These are phyloP conservation scores for Mucuna pruriens DNA, from an alignment of 306 rosid genomes.

Conservation along the genomic window DNA sequence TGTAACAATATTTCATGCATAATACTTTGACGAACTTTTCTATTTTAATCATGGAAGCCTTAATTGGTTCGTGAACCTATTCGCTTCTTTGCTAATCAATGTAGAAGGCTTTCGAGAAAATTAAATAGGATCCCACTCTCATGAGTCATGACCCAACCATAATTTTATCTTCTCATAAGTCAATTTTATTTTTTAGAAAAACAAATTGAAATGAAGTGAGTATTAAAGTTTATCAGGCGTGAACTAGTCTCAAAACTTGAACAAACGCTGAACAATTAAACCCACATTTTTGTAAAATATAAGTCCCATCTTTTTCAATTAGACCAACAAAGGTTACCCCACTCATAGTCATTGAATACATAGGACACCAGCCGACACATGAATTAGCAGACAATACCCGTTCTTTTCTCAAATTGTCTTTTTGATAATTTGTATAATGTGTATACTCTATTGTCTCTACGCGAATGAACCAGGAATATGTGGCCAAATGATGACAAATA, in stretches of 20 bases:
- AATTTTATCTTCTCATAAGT: slow-evolving; percentile 45
- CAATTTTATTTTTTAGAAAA: no score
- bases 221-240: no score
- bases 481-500: slow-evolving; percentile 29
- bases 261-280: no score
- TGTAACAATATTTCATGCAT: slow-evolving; percentile 37
- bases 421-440: background rate
- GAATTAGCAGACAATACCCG: slow-evolving; percentile 52
- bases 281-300: no score
- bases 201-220: no score
- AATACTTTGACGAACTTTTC: slow-evolving; percentile 5
- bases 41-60: slow-evolving; percentile 35
- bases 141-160: slow-evolving; percentile 12
- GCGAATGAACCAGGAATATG: background rate
- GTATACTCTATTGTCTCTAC: slow-evolving; percentile 11
- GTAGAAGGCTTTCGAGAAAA: slow-evolving; percentile 25
- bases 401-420: slow-evolving; percentile 40
- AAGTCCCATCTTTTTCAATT: no score
- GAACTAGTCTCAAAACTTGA: no score
- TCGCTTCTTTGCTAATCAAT: slow-evolving; percentile 29
- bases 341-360: background rate
- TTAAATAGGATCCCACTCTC: slow-evolving; percentile 41
- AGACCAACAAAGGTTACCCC: no score
- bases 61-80: slow-evolving; percentile 36
- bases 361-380: slow-evolving; percentile 45